Base-by-base conservation (phyloP, 139 green algal genomes). In the Tetratostichococcus sp. region DNA sequence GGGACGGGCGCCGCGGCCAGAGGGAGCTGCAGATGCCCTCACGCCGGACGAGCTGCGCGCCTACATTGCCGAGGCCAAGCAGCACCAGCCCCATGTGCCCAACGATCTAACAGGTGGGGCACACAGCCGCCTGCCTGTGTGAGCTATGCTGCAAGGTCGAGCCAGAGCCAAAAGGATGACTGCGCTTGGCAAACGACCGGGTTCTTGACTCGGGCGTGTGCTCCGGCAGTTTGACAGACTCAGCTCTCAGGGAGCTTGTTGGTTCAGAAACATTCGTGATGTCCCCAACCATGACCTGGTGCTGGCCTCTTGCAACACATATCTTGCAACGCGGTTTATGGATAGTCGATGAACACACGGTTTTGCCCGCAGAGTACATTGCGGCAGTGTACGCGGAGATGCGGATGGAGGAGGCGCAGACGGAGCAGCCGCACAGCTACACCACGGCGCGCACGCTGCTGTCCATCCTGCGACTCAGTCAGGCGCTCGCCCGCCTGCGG, bases 371-470 rank as follows among this genome's bases (percentile, higher is more conserved):
- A 85, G 91, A 96, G 65, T 98, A 96, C 75, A 86, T 98, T 1
- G 88, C 95, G 1, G 82, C 82, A 0, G 84, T 94, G 42, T 98
- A 98, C 75, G 82, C 89, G 14, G 89, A 94, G 77, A 88, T 98
- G 83, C 83, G 94, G 8, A 78, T 75, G 34, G 79, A 87, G 67
- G 86, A 91, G 74, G 79, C 78, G 65, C 73, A 77, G 32, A 28
- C 74, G 17, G 71, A 86, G 17, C 43, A 83, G 73, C 85, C 83
- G 4, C 82, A 88, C 68, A 89, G 87, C 35, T 97, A 97, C 86
- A 94, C 91, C 71, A 99, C 96, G 1, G 94, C 96, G 1, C 88
- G 96, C 70, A 98, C 96, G 17, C 87, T 99, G 72, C 91, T 99
- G 50, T 93, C 84, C 78, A 97, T 99, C 77, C 85, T 99, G 70